Base-by-base conservation (phyloP, 176 grass and related monocot species). In the Musa itinerans region DNA sequence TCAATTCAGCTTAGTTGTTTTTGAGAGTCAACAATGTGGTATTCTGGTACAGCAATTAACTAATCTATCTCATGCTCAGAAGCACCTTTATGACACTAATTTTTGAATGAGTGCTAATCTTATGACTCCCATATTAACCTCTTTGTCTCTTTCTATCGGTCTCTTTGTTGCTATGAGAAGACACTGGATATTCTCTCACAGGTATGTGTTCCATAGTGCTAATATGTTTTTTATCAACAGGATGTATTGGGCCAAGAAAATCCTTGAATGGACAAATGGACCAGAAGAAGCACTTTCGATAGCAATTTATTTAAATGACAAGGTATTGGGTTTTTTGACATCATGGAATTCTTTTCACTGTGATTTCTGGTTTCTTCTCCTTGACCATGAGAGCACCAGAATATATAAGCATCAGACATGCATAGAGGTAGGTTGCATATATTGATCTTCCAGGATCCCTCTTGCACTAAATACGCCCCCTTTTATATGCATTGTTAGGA, bases 191-290 rank as follows among this genome's bases (percentile, higher is more conserved):
- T n/a, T 58, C 19, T 58, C 15, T 26, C 9, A 5, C 0, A 14
- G 11, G 29, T 68, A 16, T 8, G 11, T 15, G 15, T 27, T 65
- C 19, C 14, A 64, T 52, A 26, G 10, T 69, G 62, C 2, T 78
- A 74, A 20, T 78, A 76, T 74, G 71, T 51, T 27, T 14, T 9
- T 57, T 22, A 58, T 57, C 23, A 13, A 29, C 79, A 97, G 93
- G 76, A 97, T 97, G 93, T 97, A 93, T 81, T 97, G 93, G 93
- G 93, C 90, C 8, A 97, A 97, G 81, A 97, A 97, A 52, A 93
- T 93, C 84, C 74, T 97, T 70, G 93, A 97, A 78, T 97, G 93
- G 93, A 97, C 93, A 27, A 87, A 69, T 85, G 57, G 80, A 10
- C 90, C 93, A 76, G 87, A 90, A 83, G 93, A 93, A 90, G 93